phyloP scores from a whole-genome alignment of 352 stramenopile species.

The Phytophthora meadii region DNA sequence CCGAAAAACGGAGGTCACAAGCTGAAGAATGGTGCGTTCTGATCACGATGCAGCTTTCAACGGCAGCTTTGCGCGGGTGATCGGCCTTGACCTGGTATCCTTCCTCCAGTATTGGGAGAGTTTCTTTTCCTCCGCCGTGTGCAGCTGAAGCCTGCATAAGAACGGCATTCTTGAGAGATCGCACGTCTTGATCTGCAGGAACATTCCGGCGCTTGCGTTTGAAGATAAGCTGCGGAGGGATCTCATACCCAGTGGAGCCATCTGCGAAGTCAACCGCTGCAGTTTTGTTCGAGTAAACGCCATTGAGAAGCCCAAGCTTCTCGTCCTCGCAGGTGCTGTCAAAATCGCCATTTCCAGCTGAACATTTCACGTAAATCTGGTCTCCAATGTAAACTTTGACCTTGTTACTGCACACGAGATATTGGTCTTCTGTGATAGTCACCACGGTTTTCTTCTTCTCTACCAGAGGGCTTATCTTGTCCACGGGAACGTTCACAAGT shows the following conservation, averaged over 20 bases:
- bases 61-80: conserved; percentile 60
- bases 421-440: conserved; percentile 78
- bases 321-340: conserved; percentile 58
- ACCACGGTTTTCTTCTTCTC: conserved; percentile 67
- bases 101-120: conserved; percentile 56
- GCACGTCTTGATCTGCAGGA: conserved; percentile 59
- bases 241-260: conserved; percentile 75
- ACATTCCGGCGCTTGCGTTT: conserved; percentile 54
- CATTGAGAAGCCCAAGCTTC: conserved; percentile 75
- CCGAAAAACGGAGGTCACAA: conserved; percentile 75
- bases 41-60: conserved; percentile 78
- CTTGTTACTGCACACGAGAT: conserved; percentile 65
- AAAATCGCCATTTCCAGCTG: conserved; percentile 46
- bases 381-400: conserved; percentile 80
- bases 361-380: conserved; percentile 73
- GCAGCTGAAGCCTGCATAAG: conserved; percentile 63
- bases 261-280: conserved; percentile 81
- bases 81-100: conserved; percentile 81
- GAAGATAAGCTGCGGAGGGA: conserved; percentile 60
- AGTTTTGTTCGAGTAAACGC: conserved; percentile 79
- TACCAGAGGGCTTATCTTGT: conserved; percentile 65
- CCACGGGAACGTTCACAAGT: conserved; percentile 67
- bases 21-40: conserved; percentile 63
- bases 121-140: conserved; percentile 8
- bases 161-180: conserved; percentile 80